These are phyloP conservation scores for Aspergillus unguis DNA, from an alignment of 2,329 filamentous ascomycete genomes.

Conservation along the genomic window DNA sequence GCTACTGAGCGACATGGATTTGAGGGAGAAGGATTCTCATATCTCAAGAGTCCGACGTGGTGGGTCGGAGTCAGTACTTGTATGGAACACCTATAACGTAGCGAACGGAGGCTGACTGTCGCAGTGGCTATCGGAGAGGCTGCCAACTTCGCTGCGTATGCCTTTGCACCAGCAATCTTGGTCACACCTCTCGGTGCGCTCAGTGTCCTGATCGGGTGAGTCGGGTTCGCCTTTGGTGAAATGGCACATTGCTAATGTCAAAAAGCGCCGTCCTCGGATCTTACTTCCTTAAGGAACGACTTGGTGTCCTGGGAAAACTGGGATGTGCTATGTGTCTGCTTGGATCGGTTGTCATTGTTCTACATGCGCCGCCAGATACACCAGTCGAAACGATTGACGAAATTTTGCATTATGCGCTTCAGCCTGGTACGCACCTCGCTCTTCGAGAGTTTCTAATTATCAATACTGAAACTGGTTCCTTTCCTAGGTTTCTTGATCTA, in stretches of 20 bases:
- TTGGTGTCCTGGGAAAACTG: slow-evolving; percentile 87
- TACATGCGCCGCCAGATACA: slow-evolving; percentile 92
- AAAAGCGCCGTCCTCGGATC: slow-evolving; percentile 80
- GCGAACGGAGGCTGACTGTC: slow-evolving; percentile 21
- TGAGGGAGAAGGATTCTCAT: slow-evolving; percentile 92
- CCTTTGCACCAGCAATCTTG: slow-evolving; percentile 96
- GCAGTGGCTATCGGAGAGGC: slow-evolving; percentile 87
- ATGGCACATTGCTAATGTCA: slow-evolving; percentile 19
- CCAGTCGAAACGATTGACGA: slow-evolving; percentile 88
- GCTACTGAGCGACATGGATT: slow-evolving; percentile 90
- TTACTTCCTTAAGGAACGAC: slow-evolving; percentile 85
- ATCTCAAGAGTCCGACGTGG: slow-evolving; percentile 92
- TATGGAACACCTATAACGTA: slow-evolving; percentile 49
- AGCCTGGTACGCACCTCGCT: slow-evolving; percentile 65
- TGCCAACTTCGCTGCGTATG: slow-evolving; percentile 97
- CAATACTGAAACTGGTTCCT: slow-evolving; percentile 1
- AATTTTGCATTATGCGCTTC: slow-evolving; percentile 84
- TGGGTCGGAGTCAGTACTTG: slow-evolving; percentile 91
- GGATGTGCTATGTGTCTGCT: slow-evolving; percentile 96
- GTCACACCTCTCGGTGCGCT: slow-evolving; percentile 93
- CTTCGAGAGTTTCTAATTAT: background rate
- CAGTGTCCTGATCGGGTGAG: slow-evolving; percentile 80
- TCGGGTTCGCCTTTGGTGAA: background rate
- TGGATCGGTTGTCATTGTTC: slow-evolving; percentile 92
- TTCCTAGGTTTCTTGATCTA: slow-evolving; percentile 80